phyloP scores from a whole-genome alignment of 169 alveolate species.

The Plasmodium inui region DNA sequence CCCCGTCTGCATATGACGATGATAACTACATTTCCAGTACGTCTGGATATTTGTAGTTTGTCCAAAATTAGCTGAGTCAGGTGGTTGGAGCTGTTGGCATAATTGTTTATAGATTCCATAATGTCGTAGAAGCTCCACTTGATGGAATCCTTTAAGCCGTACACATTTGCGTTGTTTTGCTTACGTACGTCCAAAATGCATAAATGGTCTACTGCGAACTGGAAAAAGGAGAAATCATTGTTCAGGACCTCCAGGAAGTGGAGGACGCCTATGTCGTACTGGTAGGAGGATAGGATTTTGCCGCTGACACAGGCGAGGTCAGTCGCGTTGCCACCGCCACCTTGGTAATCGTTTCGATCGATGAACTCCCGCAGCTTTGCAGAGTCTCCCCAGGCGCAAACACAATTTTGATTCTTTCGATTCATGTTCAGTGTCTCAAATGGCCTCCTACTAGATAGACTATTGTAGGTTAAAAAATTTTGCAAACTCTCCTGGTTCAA shows the following conservation, averaged over 20 bases:
- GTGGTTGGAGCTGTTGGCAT: constrained; percentile 42
- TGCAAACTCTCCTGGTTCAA: constrained; percentile 64
- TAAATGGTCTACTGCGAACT: constrained; percentile 18
- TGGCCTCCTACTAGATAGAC: constrained; percentile 76
- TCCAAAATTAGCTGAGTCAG: constrained; percentile 5
- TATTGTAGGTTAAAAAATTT: constrained; percentile 77
- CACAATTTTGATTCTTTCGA: constrained; percentile 73
- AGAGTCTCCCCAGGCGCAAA: constrained; percentile 30
- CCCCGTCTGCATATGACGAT: constrained; percentile 75
- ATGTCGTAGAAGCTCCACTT: constrained; percentile 70
- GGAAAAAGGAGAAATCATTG: constrained; percentile 31
- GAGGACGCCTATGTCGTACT: constrained; percentile 49
- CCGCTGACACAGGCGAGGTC: constrained; percentile 27
- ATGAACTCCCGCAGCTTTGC: constrained; percentile 21
- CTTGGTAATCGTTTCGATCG: background rate
- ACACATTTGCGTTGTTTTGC: constrained; percentile 33
- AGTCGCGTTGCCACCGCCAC: background rate
- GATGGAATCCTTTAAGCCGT: constrained; percentile 48
- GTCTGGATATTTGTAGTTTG: background rate
- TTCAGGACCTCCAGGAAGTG: constrained; percentile 57
- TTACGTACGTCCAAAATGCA: constrained; percentile 44
- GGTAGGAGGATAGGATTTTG: constrained; percentile 17
- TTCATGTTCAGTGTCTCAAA: constrained; percentile 78
- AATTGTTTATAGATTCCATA: constrained; percentile 65
- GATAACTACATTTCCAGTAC: constrained; percentile 44